A percentile compares a stretch with the other conserved stretches of the same genome.
Evolutionary conservation across 257 asterid genomes (phyloP).

Genomic region (Scutellaria barbata): DNA sequence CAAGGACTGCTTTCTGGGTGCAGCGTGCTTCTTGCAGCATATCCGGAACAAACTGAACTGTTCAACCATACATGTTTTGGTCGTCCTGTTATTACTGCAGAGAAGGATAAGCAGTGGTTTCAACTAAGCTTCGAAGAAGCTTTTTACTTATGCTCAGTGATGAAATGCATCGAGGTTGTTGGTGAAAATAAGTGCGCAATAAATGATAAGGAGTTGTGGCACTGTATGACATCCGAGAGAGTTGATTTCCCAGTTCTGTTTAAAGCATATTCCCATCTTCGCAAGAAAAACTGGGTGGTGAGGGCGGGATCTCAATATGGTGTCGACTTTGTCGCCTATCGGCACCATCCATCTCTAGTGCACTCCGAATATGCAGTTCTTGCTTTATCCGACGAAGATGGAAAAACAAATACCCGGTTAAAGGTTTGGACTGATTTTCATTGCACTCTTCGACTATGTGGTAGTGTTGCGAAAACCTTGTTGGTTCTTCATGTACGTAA

Average conservation of each 20-base stretch:
- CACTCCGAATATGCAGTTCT: conserved; percentile 89
- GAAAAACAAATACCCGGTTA: conserved; percentile 49
- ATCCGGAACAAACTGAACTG: conserved; percentile 54
- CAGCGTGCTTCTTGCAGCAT: conserved; percentile 54
- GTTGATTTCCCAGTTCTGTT: conserved; percentile 45
- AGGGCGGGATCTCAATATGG: conserved; percentile 77
- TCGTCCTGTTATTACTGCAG: conserved; percentile 51
- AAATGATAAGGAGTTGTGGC: conserved; percentile 59
- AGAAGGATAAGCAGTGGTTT: conserved; percentile 71
- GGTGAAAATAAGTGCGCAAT: conserved; percentile 43
- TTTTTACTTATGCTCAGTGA: conserved; percentile 52
- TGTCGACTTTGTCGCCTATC: conserved; percentile 79
- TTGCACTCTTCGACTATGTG: conserved; percentile 80
- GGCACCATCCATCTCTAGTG: conserved; percentile 82
- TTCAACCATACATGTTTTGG: conserved; percentile 71
- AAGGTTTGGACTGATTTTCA: conserved; percentile 85
- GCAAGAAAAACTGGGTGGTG: conserved; percentile 78
- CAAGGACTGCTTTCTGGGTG: conserved; percentile 60
- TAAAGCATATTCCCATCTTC: conserved; percentile 76
- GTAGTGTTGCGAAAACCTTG: conserved; percentile 84
- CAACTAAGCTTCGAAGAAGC: conserved; percentile 72
- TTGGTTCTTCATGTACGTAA: conserved; percentile 51
- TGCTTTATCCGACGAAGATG: conserved; percentile 42
- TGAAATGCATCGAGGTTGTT: conserved; percentile 62
- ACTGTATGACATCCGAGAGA: conserved; percentile 49